Base-by-base conservation (phyloP, 139 green algal species). In the Pleodorina starrii region DNA sequence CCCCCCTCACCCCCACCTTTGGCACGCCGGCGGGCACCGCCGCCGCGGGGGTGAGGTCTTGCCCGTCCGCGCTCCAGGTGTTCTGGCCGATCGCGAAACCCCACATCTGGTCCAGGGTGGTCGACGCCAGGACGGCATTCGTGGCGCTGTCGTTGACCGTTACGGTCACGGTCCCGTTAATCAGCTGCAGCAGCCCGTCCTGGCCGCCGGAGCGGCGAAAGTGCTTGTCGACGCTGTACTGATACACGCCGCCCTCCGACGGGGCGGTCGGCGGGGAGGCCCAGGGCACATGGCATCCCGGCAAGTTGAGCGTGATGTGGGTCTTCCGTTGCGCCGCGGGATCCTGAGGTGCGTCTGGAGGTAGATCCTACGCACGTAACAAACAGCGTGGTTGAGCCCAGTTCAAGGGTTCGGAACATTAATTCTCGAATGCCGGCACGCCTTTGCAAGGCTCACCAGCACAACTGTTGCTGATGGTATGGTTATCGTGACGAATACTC, bases 1-100 rank as follows among this genome's bases (percentile, higher is more conserved):
- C n/a, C n/a, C 51, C 17, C 51, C 14, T 60, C 17, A 60, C 14
- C 29, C 78, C 12, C 46, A 81, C 83, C 83, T 88, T 88, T n/a
- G 83, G 66, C 48, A 88, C 68, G 46, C 81, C 81, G 19, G 69
- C 81, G 17, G 81, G 81, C 40, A 86, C 38, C 60, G 77, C 60
- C 25, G 46, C 66, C 42, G 44, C 25, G 9, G 83, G 83, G 21
- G 46, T 80, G 23, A 88, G 83, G 68, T 80, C 83, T 46, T 68
- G 38, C 6, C 68, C 60, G 4, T 88, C 83, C 38, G 66, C 35
- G 83, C 68, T 88, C 83, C 83, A 88, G 19, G 38, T 81, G 66
- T 80, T 80, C 23, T 57, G 16, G 35, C 83, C 83, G 19, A 88
- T 71, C 14, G 83, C 83, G 17, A 88, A 88, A 16, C 66, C 66